Percentiles rank a stretch among this genome's conserved stretches.
phyloP scores from a whole-genome alignment of 2,329 filamentous ascomycete genomes.

The Drechslerella dactyloides region DNA sequence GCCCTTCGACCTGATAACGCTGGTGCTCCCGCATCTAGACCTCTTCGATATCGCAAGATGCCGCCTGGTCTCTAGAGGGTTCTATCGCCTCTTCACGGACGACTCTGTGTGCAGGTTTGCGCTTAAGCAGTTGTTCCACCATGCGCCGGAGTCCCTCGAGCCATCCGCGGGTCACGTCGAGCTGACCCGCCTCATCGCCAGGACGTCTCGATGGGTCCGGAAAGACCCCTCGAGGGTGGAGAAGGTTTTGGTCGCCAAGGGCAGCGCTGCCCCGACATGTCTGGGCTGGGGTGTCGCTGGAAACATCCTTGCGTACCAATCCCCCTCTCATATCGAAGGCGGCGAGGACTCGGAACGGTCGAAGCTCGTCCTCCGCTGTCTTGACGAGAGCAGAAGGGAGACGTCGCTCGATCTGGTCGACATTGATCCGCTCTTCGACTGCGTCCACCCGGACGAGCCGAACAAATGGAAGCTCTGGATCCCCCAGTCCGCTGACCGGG shows the following conservation, averaged over 20 bases:
- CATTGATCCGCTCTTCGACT: constrained; percentile 38
- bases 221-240: constrained; percentile 44
- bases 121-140: constrained; percentile 37
- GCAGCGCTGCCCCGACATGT: constrained; percentile 22
- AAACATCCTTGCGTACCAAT: constrained; percentile 40
- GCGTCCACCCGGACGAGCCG: constrained; percentile 25
- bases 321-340: constrained; percentile 31
- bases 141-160: constrained; percentile 32
- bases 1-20: constrained; percentile 30
- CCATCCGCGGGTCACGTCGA: constrained; percentile 36
- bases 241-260: constrained; percentile 37
- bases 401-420: constrained; percentile 22
- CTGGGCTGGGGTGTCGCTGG: constrained; percentile 44
- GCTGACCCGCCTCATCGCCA: constrained; percentile 39
- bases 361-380: constrained; percentile 32
- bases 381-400: constrained; percentile 22
- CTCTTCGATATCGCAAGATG: constrained; percentile 48
- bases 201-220: constrained; percentile 44
- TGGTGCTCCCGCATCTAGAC: constrained; percentile 33
- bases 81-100: constrained; percentile 43
- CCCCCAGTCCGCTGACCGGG: constrained; percentile 32
- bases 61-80: constrained; percentile 41
- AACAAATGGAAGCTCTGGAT: constrained; percentile 49
- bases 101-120: constrained; percentile 41
- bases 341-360: constrained; percentile 29